Base-by-base conservation (phyloP, 2,329 filamentous ascomycete genomes). In the Aspergillus sp. region DNA sequence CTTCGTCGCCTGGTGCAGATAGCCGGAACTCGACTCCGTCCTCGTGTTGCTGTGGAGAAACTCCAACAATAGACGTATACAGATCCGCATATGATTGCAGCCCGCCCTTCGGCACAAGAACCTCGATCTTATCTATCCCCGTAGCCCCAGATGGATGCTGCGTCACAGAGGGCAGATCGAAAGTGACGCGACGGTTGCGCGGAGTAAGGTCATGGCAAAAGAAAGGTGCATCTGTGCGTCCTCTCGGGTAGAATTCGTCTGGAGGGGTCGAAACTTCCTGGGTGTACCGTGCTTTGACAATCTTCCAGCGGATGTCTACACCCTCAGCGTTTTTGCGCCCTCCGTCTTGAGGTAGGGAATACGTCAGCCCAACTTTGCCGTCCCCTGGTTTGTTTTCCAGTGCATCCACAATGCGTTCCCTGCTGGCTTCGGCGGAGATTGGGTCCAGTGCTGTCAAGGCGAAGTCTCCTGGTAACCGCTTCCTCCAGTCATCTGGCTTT, bases 151-250 rank as follows among this genome's bases (percentile, higher is more conserved):
- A 61, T n/a, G 59, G 41, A 48, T 61, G 59, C 3, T 47, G 19
- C 14, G 50, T 51, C 27, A 45, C 41, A 12, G 52, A 48, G 5
- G 47, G 47, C 6, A 46, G 35, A 21, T 55, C 47, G 37, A 35
- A 54, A 19, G 54, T 48, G 11, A 61, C 56, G 37, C 59, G 56
- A 15, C 48, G 35, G n/a, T 23, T 43, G 11, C 59, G 53, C 15
- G 55, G 52, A n/a, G 59, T 61, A 6, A 61, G 25, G 25, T 61
- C 59, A 50, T 61, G 59, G 35, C 59, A 61, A 53, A 61, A 61
- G 37, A 61, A 61, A 6, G 59, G 59, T 6, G 53, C 56, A 48
- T 59, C 50, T 12, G 53, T 59, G 21, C 56, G 53, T 39, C 59
- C 56, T 35, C 47, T 27, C n/a, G 58, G 54, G 23, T 54, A 54